Conservation (phyloP, 768 basidiomycete genomes). For the Leccinum sublutescens region DNA sequence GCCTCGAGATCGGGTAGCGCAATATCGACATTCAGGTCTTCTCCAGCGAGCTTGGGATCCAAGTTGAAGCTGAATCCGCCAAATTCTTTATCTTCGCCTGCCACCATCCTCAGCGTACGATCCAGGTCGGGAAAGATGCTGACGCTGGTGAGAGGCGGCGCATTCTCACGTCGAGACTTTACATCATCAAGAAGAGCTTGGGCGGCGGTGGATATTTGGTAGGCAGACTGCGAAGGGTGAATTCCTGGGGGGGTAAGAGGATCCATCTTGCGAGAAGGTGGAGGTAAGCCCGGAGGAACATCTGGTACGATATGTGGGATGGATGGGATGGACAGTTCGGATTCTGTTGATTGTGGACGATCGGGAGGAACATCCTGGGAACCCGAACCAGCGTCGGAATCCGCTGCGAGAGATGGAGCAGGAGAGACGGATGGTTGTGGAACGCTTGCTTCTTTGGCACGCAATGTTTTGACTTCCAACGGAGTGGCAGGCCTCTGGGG, state of each 20-base stretch:
- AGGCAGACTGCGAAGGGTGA: slow-evolving; percentile 50
- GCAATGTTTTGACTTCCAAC: slow-evolving; percentile 39
- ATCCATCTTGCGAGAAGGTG: slow-evolving; percentile 48
- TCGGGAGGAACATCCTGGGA: slow-evolving; percentile 44
- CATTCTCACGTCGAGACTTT: slow-evolving; percentile 66
- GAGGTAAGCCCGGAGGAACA: slow-evolving; percentile 46
- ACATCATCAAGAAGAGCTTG: slow-evolving; percentile 84
- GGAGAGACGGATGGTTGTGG: slow-evolving; percentile 41
- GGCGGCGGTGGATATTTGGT: slow-evolving; percentile 86
- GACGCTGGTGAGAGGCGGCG: slow-evolving; percentile 37
- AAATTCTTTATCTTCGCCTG: slow-evolving; percentile 56
- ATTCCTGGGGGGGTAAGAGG: slow-evolving; percentile 44
- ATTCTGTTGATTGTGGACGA: slow-evolving; percentile 42
- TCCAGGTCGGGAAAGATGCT: slow-evolving; percentile 91
- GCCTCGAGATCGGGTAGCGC: slow-evolving; percentile 48
- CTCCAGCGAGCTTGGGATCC: slow-evolving; percentile 69
- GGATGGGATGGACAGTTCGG: slow-evolving; percentile 35
- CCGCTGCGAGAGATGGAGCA: slow-evolving; percentile 47
- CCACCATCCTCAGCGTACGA: slow-evolving; percentile 72
- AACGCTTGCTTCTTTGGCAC: slow-evolving; percentile 41
- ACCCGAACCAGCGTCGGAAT: slow-evolving; percentile 47
- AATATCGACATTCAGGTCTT: slow-evolving; percentile 39
- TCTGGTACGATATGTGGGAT: slow-evolving; percentile 53
- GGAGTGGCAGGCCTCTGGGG: slow-evolving; percentile 47
- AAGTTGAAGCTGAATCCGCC: slow-evolving; percentile 85